These are phyloP conservation scores for Tinospora cordifolia DNA, from an alignment of 164 flowering plant species.

Conservation along the genomic window DNA sequence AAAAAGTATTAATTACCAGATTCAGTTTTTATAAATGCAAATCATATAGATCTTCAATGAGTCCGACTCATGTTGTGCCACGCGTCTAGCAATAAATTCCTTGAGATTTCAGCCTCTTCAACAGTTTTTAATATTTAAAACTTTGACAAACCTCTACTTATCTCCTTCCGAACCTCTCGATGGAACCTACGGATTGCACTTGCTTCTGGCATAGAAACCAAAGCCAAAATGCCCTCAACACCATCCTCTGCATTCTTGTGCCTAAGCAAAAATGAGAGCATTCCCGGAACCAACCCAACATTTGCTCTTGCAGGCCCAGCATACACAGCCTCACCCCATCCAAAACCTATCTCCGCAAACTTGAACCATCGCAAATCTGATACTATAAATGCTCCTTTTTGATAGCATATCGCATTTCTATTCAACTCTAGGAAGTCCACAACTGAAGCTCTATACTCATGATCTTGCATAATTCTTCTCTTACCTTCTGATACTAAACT, in stretches of 20 bases:
- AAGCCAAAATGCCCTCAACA: constrained; percentile 19
- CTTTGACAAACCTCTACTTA: not conserved
- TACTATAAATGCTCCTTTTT: constrained; percentile 14
- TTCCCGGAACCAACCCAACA: constrained; percentile 19
- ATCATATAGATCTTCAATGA: no score
- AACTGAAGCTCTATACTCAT: constrained; percentile 23
- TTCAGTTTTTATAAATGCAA: no score
- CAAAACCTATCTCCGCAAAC: constrained; percentile 24
- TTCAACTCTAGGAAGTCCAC: constrained; percentile 26
- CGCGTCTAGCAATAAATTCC: no score
- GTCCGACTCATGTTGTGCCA: no score
- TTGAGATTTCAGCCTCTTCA: no score
- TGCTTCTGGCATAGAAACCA: constrained; percentile 18
- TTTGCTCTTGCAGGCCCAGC: constrained; percentile 25
- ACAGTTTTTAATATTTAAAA: not conserved
- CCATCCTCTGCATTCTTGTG: constrained; percentile 14
- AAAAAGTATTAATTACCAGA: no score
- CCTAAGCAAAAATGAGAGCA: constrained; percentile 16
- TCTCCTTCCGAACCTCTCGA: constrained; percentile 13
- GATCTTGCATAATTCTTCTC: constrained; percentile 12
- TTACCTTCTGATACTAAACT: constrained; percentile 18
- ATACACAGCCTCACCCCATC: constrained; percentile 25
- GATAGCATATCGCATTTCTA: constrained; percentile 15
- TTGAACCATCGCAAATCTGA: constrained; percentile 21
- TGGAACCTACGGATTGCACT: constrained; percentile 14